Percentiles rank a stretch among this genome's conserved stretches.
Evolutionary conservation across 1,284 basidiomycete genomes (phyloP).

Genomic region (Ganoderma resinaceum): DNA sequence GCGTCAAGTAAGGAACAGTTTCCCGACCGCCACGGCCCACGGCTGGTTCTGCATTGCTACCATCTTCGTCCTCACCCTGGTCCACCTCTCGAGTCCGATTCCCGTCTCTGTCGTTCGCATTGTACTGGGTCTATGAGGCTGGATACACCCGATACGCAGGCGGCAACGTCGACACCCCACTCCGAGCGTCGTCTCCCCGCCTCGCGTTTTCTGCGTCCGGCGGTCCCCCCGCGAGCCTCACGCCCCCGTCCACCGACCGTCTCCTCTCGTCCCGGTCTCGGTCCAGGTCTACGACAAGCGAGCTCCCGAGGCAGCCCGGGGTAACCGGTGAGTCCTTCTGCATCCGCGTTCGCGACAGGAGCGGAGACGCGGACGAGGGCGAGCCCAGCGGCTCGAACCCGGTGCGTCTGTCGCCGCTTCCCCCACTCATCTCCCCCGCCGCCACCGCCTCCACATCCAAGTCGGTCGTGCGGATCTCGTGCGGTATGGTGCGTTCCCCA

Average conservation of each 20-base stretch:
- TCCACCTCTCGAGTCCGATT: neutral
- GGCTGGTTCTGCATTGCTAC: too few species aligned
- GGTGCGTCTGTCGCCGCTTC: neutral
- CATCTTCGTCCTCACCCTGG: neutral
- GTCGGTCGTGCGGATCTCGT: neutral
- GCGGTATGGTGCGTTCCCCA: neutral
- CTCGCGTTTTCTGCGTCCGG: neutral
- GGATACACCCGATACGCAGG: neutral
- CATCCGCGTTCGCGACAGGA: neutral
- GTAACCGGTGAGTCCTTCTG: neutral
- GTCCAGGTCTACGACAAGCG: too few species aligned
- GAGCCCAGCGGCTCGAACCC: neutral
- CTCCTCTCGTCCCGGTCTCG: neutral
- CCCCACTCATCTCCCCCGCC: too few species aligned
- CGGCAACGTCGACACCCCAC: neutral
- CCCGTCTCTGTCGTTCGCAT: neutral
- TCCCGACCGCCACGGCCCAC: too few species aligned
- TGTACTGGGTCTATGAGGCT: neutral
- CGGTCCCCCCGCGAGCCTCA: neutral
- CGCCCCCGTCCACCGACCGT: conserved; percentile 3
- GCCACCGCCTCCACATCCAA: neutral
- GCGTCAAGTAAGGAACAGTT: too few species aligned
- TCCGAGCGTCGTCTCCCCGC: neutral
- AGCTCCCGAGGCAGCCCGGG: neutral
- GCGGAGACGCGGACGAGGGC: neutral